Evolutionary conservation across 257 asterid species (phyloP).

Genomic region (Solanum sejunctum): DNA sequence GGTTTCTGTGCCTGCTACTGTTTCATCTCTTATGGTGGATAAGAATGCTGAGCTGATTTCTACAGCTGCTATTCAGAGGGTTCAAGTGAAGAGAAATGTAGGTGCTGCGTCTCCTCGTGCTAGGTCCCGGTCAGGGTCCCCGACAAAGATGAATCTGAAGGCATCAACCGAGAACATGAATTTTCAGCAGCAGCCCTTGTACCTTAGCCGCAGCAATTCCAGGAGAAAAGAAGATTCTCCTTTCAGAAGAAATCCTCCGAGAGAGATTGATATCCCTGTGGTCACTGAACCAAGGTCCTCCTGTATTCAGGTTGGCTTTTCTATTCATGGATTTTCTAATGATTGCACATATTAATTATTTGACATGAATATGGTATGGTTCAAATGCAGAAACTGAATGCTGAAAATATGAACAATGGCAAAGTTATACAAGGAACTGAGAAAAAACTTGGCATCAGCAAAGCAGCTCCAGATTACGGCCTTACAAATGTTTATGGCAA

Average conservation of each 20-base stretch:
- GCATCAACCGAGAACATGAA: slow-evolving; percentile 18
- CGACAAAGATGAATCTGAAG: slow-evolving; percentile 36
- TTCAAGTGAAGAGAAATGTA: slow-evolving; percentile 79
- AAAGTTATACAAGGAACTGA: slow-evolving; percentile 12
- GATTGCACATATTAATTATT: neutral
- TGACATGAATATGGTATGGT: neutral
- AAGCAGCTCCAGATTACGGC: neutral
- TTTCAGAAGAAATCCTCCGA: slow-evolving; percentile 53
- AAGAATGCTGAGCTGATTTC: slow-evolving; percentile 23
- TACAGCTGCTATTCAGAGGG: slow-evolving; percentile 42
- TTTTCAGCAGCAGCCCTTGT: slow-evolving; percentile 30
- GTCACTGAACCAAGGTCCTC: slow-evolving; percentile 1
- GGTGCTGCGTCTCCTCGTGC: slow-evolving; percentile 77
- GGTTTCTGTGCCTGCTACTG: slow-evolving; percentile 88
- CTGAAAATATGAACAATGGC: slow-evolving; percentile 7
- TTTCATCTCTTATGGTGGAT: slow-evolving; percentile 41
- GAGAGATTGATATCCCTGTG: slow-evolving; percentile 59
- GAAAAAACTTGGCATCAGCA: neutral
- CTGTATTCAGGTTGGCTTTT: neutral
- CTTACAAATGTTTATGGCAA: neutral
- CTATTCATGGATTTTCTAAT: neutral
- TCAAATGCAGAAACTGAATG: slow-evolving; percentile 33
- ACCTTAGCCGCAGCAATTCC: slow-evolving; percentile 88
- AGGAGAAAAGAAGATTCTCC: slow-evolving; percentile 84
- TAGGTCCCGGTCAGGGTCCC: slow-evolving; percentile 36